Evolutionary conservation across 73 alveolate genomes (phyloP).

Genomic region (Stentor coeruleus): DNA sequence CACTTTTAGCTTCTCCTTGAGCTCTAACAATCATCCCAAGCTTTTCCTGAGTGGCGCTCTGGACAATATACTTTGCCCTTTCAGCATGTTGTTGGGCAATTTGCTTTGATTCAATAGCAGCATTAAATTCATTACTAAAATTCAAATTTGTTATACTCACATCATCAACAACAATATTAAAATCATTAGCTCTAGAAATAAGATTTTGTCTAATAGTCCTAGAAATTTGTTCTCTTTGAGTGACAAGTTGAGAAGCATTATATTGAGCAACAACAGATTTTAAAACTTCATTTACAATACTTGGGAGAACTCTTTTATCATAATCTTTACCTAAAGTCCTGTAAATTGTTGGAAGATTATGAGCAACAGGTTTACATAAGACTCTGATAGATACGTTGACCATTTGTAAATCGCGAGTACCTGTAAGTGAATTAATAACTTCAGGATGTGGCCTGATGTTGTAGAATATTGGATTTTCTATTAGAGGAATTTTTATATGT

Average conservation of each 20-base stretch:
- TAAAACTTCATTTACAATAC: constrained; percentile 74
- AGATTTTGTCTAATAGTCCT: constrained; percentile 44
- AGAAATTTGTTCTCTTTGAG: constrained; percentile 75
- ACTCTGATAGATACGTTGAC: constrained; percentile 60
- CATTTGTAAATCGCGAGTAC: constrained; percentile 57
- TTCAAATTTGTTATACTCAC: constrained; percentile 66
- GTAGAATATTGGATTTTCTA: constrained; percentile 61
- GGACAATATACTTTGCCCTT: constrained; percentile 41
- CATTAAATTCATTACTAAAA: constrained; percentile 68
- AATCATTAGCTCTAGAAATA: constrained; percentile 51
- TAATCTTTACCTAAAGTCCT: constrained; percentile 61
- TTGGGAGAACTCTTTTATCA: constrained; percentile 82
- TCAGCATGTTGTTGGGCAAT: constrained; percentile 53
- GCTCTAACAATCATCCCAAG: constrained; percentile 35
- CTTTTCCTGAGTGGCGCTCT: constrained; percentile 15
- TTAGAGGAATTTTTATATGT: constrained; percentile 54
- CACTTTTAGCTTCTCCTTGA: constrained; percentile 48
- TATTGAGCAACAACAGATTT: constrained; percentile 73
- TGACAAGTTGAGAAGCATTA: constrained; percentile 71
- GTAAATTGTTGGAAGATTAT: constrained; percentile 42
- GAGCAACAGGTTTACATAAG: constrained; percentile 60
- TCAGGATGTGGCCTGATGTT: constrained; percentile 49
- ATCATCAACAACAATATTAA: constrained; percentile 61
- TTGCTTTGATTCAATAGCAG: constrained; percentile 56
- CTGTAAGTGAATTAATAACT: constrained; percentile 54